Evolutionary conservation across 805 yeast species (phyloP), one percentile per base, ranked within the genome.

Genomic region (Candida vartiovaarae): DNA sequence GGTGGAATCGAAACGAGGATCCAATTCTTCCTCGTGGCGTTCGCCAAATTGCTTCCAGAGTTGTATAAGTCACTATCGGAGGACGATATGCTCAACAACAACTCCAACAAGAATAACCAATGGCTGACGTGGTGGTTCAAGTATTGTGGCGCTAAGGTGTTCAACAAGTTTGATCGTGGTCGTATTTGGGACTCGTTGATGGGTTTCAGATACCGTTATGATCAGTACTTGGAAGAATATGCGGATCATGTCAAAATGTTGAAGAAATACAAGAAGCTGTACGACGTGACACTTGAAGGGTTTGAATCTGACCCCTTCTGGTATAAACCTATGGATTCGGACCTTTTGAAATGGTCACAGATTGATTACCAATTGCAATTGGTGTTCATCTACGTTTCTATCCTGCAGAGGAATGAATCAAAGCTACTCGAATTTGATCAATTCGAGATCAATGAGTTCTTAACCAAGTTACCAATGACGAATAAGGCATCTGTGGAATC

Each of bases 101-200:
- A 72, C 36, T 36, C 43, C 9, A 40, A 46, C 30, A 71, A 77
- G 47, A 88, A 84, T 49, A 93, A 86, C 53, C 89, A 82, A 57
- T 90, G 97, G 97, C 68, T 89, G 26, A 73, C 87, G 34, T 90
- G 96, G 95, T 90, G 97, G 97, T 69, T 90, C 50, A 87, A 88
- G 59, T 90, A 85, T 73, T 77, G 86, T 57, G 96, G 96, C 23
- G 77, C 93, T 10, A 85, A 85, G 62, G 88, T 83, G 6, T 79
- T 95, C 76, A 82, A 89, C 36, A 74, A 84, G 48, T 72, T 71
- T 46, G 96, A 88, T 62, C 66, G 96, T 41, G 96, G 93, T 9
- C 71, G 96, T 48, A 71, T 88, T 6, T 90, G 98, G 98, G 98
- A 90, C 65, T 65, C 80, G 50, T 63, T 89, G 37, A 62, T 90